Evolutionary conservation across 148 eudicot genomes (phyloP).

Genomic region (Rhododendron ferrugineum): DNA sequence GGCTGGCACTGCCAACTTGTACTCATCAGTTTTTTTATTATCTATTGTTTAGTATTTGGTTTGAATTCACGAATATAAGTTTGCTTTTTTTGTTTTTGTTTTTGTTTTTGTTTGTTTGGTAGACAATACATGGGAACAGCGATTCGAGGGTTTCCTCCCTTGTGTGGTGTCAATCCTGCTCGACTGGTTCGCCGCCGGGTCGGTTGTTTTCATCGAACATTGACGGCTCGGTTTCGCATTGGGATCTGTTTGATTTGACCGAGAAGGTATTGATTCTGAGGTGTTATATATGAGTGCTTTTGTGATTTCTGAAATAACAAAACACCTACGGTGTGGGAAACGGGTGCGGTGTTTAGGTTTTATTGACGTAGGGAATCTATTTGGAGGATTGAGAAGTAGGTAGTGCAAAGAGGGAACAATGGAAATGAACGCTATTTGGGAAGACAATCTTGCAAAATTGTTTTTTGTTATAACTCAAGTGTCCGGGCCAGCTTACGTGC

Average conservation of each 20-base stretch:
- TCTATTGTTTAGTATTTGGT: background rate
- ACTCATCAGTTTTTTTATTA: background rate
- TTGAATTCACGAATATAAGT: background rate
- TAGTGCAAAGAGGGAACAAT: background rate
- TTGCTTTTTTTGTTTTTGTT: too few species aligned
- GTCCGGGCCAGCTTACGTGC: background rate
- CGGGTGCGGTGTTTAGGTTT: background rate
- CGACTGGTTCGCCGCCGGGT: conserved; percentile 28
- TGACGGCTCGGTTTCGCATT: conserved; percentile 81
- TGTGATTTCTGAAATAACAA: background rate
- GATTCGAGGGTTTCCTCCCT: conserved; percentile 64
- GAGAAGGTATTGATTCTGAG: conserved; percentile 45
- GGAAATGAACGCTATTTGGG: background rate
- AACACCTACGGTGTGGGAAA: background rate
- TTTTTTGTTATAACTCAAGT: background rate
- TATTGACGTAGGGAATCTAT: background rate
- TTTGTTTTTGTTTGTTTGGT: background rate
- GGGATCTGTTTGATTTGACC: conserved; percentile 72
- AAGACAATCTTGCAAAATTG: background rate
- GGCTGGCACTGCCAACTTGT: conserved; percentile 98
- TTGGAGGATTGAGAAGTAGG: too few species aligned
- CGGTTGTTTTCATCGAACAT: conserved; percentile 78
- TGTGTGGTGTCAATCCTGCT: conserved; percentile 64
- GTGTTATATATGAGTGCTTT: too few species aligned
- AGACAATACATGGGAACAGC: conserved; percentile 78